A percentile compares a stretch with the other conserved stretches of the same genome.
Conservation (phyloP, 2,329 filamentous ascomycete genomes). For the Calycina marina region DNA sequence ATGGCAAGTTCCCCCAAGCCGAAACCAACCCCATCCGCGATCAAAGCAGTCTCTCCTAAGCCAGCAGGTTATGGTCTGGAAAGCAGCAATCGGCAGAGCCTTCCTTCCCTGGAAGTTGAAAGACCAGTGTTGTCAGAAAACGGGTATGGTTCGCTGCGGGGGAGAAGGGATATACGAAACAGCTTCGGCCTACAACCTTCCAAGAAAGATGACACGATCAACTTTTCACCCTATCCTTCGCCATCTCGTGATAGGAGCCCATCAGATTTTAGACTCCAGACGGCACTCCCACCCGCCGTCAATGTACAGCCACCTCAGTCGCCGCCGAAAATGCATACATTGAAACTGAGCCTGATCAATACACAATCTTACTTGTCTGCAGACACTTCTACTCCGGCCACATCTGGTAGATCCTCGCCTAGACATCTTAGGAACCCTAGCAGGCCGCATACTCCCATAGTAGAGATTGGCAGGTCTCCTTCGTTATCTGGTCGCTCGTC, state of each 20-base stretch:
- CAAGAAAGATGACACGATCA: slow-evolving; percentile 10
- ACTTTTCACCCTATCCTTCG: slow-evolving; percentile 14
- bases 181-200: slow-evolving; percentile 13
- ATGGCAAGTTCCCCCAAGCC: slow-evolving; percentile 39
- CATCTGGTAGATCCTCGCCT: slow-evolving; percentile 23
- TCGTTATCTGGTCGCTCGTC: slow-evolving; percentile 26
- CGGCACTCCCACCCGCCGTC: slow-evolving; percentile 37
- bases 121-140: slow-evolving; percentile 9
- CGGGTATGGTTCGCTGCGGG: slow-evolving; percentile 10
- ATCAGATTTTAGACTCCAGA: slow-evolving; percentile 6
- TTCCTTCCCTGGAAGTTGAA: slow-evolving; percentile 10
- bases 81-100: slow-evolving; percentile 10
- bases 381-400: slow-evolving; percentile 23
- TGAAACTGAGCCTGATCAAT: slow-evolving; percentile 14
- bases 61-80: slow-evolving; percentile 9
- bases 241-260: slow-evolving; percentile 15
- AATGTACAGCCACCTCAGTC: slow-evolving; percentile 57
- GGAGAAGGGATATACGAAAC: slow-evolving; percentile 13
- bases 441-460: slow-evolving; percentile 36
- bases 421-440: slow-evolving; percentile 39
- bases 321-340: slow-evolving; percentile 35
- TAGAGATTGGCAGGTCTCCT: slow-evolving; percentile 34
- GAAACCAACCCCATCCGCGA: slow-evolving; percentile 14
- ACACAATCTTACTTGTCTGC: slow-evolving; percentile 16
- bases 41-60: slow-evolving; percentile 18